Conservation (phyloP, 371 early-diverging fungal species). For the Mortierella sp. region DNA sequence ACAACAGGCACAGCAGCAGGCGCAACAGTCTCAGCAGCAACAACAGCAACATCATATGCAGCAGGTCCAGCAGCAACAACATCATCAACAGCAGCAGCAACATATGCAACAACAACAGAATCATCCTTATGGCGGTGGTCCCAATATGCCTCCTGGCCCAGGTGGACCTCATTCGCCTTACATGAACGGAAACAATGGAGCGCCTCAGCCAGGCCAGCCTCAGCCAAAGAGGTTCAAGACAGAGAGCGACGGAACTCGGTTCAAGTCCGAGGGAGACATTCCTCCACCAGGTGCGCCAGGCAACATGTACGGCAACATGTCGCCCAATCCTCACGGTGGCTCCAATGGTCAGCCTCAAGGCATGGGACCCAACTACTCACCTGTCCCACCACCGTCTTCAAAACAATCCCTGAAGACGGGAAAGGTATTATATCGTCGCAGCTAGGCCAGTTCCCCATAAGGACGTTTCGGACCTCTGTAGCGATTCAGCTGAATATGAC, state of each 20-base stretch:
- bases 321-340: conserved; percentile 50
- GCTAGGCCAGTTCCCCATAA: background rate
- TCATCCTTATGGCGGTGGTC: conserved; percentile 54
- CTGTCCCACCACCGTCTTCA: conserved; percentile 48
- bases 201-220: conserved; percentile 49
- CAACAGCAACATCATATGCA: conserved; percentile 54
- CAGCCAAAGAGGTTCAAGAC: conserved; percentile 58
- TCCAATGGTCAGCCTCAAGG: conserved; percentile 51
- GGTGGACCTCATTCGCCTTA: conserved; percentile 57
- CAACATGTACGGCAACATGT: conserved; percentile 57
- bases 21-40: conserved; percentile 33
- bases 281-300: conserved; percentile 49
- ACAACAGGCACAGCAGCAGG: conserved; percentile 24
- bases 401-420: conserved; percentile 43
- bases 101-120: conserved; percentile 32
- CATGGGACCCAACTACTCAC: conserved; percentile 48
- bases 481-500: conserved; percentile 3
- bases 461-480: conserved; percentile 13
- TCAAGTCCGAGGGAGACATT: conserved; percentile 47
- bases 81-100: conserved; percentile 34
- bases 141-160: conserved; percentile 48
- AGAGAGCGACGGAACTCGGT: conserved; percentile 49
- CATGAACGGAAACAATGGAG: conserved; percentile 52
- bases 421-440: conserved; percentile 35
- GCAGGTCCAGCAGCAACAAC: conserved; percentile 35